These are phyloP conservation scores for Aureobasidium lini DNA, from an alignment of 2,329 filamentous ascomycete genomes.

Conservation along the genomic window DNA sequence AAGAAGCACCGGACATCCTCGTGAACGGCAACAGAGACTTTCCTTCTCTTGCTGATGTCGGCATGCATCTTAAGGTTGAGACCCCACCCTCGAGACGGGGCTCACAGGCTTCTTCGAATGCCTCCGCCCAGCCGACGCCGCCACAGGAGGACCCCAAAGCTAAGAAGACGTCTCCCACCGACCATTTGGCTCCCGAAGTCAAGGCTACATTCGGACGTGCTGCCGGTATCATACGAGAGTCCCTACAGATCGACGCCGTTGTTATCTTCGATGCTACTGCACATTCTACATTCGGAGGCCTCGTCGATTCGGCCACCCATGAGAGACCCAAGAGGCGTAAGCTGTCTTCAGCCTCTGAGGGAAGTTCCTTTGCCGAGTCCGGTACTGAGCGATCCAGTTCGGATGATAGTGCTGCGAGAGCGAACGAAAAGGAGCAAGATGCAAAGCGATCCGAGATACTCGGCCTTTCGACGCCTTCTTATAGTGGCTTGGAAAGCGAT, in stretches of 20 bases:
- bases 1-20: neutral
- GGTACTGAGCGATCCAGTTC: neutral
- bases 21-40: neutral
- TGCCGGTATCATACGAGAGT: constrained; percentile 36
- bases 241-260: constrained; percentile 39
- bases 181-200: constrained; percentile 20
- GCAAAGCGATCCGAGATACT: constrained; percentile 2
- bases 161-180: constrained; percentile 16
- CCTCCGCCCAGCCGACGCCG: neutral
- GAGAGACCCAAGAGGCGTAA: constrained; percentile 5
- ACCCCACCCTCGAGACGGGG: neutral
- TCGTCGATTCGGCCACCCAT: constrained; percentile 6
- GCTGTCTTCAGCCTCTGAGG: neutral
- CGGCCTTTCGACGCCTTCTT: neutral
- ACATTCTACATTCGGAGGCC: constrained; percentile 15
- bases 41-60: neutral
- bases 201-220: constrained; percentile 32
- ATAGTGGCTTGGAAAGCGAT: neutral
- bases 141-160: neutral
- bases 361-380: neutral
- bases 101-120: neutral
- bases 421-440: neutral
- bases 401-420: neutral
- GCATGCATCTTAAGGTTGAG: neutral
- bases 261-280: constrained; percentile 30